Evolutionary conservation across 2,329 filamentous ascomycete genomes (phyloP).

Genomic region (Epichloe festucae): DNA sequence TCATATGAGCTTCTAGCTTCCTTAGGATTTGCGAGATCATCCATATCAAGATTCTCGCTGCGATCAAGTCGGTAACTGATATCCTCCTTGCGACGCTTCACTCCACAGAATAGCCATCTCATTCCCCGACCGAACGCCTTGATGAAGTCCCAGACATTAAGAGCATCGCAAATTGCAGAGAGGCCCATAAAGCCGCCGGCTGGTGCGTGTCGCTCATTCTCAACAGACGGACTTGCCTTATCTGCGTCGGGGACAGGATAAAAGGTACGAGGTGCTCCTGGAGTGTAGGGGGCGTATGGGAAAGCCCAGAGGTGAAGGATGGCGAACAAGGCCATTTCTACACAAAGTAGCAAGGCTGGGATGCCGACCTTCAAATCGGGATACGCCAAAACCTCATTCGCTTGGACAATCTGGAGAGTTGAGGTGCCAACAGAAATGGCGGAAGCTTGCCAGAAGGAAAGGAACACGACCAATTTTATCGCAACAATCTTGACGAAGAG

Average conservation of each 20-base stretch:
- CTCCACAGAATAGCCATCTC: conserved; percentile 69
- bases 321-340: conserved; percentile 76
- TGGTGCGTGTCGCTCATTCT: conserved; percentile 37
- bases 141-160: conserved; percentile 73
- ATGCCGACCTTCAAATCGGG: conserved; percentile 73
- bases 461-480: conserved; percentile 84
- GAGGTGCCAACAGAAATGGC: conserved; percentile 40
- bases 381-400: conserved; percentile 49
- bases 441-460: conserved; percentile 72
- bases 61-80: conserved; percentile 29
- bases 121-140: conserved; percentile 68
- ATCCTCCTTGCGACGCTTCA: conserved; percentile 44
- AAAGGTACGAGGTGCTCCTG: conserved; percentile 28
- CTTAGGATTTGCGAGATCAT: conserved; percentile 23
- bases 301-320: conserved; percentile 75
- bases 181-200: conserved; percentile 52
- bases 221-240: conserved; percentile 25
- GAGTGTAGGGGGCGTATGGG: conserved; percentile 57
- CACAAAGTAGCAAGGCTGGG: conserved; percentile 61
- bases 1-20: conserved; percentile 10
- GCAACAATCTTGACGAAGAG: conserved; percentile 72
- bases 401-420: conserved; percentile 46
- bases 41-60: conserved; percentile 23
- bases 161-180: conserved; percentile 54
- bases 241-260: conserved; percentile 32